Evolutionary conservation across 2,329 filamentous ascomycete species (phyloP), one percentile per base, ranked within the genome.

Genomic region (Cryphonectria nitschkei): DNA sequence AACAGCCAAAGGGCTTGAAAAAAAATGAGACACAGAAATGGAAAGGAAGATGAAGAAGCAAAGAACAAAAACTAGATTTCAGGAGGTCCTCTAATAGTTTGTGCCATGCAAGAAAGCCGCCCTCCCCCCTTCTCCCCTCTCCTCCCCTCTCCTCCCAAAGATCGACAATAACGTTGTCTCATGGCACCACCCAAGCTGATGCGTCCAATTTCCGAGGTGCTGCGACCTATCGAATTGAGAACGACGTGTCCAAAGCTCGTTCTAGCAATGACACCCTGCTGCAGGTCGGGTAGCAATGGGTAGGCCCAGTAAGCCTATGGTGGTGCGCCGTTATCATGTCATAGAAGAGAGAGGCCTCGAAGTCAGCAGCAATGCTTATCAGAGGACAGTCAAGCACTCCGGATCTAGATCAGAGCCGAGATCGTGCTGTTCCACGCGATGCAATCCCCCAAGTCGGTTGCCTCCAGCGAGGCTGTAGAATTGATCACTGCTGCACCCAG

Each of bases 401-500:
- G 26, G 14, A 2, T 22, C n/a, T 58, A 69, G 29, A 65, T 60
- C 62, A 69, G 76, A 54, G 77, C 74, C 16, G 76, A 75, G 3
- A 79, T 65, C 11, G 77, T 74, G 61, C 74, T 74, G 61, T 79
- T 78, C 43, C 75, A 75, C 9, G 73, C 41, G 37, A 80, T 75
- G 66, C 79, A 81, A 4, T 74, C 67, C 6, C 79, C 79, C 11
- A 79, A 77, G 46, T 73, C 75, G 19, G 76, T 73, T 41, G 74
- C 70, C 11, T 77, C 78, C 39, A 81, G 70, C 34, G 78, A 78
- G 29, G 73, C 74, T 1, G 80, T 81, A 22, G 79, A 74, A 69
- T 81, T 81, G 37, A 74, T 75, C 8, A 75, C 76, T 6, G 75
- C 75, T 46, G 70, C 69, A 63, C 78, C 80, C 68, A 89, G 76